phyloP scores from a whole-genome alignment of 257 asterid species.

The Rauvolfia tetraphylla region DNA sequence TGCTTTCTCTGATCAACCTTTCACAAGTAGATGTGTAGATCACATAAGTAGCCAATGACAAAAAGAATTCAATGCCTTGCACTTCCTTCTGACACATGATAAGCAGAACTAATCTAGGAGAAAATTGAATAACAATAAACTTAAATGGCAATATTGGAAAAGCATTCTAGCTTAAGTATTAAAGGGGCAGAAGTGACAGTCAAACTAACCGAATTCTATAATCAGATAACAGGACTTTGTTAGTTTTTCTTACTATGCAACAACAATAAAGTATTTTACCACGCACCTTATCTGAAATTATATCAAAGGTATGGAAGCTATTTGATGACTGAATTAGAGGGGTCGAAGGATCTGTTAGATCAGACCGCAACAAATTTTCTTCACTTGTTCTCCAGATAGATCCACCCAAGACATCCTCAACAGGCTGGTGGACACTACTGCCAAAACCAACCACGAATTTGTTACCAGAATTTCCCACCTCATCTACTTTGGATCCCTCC shows the following conservation, averaged over 20 bases:
- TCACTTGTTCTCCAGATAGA: constrained; percentile 51
- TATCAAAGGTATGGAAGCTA: constrained; percentile 44
- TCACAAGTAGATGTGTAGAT: background rate
- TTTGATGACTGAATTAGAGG: constrained; percentile 44
- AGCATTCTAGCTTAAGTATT: background rate
- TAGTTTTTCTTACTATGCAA: background rate
- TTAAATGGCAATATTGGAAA: background rate
- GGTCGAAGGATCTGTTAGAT: constrained; percentile 37
- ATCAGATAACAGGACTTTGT: background rate
- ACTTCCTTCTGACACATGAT: background rate
- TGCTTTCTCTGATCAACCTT: background rate
- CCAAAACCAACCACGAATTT: constrained; percentile 46
- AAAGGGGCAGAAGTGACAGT: background rate
- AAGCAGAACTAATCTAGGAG: background rate
- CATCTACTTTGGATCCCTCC: constrained; percentile 37
- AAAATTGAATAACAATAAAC: background rate
- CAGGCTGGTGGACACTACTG: constrained; percentile 35
- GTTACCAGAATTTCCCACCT: constrained; percentile 41
- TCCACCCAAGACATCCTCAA: constrained; percentile 37
- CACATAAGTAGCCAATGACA: background rate
- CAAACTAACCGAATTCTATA: background rate
- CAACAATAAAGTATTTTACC: constrained; percentile 3
- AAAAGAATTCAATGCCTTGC: background rate
- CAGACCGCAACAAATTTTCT: constrained; percentile 41
- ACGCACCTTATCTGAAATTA: constrained; percentile 59